Conservation (phyloP, 805 yeast species). For the Millerago galiae region DNA sequence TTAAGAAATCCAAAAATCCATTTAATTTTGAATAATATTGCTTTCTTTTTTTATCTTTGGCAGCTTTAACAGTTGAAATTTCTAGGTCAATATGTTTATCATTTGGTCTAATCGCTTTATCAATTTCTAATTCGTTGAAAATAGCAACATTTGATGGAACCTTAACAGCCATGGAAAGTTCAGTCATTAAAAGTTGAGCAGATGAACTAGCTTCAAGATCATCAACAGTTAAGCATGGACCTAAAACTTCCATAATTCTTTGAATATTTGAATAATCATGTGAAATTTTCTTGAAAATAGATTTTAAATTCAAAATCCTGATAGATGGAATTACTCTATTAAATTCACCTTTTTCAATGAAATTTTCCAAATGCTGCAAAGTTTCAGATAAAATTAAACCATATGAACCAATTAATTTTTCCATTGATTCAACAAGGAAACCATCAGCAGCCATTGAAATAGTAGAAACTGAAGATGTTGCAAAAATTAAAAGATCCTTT, state of each 20-base stretch:
- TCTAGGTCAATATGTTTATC: slow-evolving; percentile 52
- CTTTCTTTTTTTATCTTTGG: slow-evolving; percentile 53
- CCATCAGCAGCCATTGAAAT: slow-evolving; percentile 67
- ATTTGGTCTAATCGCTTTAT: slow-evolving; percentile 50
- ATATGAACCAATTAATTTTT: slow-evolving; percentile 62
- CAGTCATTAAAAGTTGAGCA: slow-evolving; percentile 47
- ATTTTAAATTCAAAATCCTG: slow-evolving; percentile 47
- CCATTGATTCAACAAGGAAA: slow-evolving; percentile 61
- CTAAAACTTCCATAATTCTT: slow-evolving; percentile 41
- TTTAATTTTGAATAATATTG: slow-evolving; percentile 34
- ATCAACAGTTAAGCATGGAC: slow-evolving; percentile 50
- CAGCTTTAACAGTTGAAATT: slow-evolving; percentile 51
- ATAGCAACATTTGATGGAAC: slow-evolving; percentile 51
- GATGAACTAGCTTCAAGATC: slow-evolving; percentile 45
- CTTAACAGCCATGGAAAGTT: slow-evolving; percentile 33
- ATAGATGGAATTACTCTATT: slow-evolving; percentile 61
- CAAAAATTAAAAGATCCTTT: slow-evolving; percentile 54
- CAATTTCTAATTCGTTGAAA: slow-evolving; percentile 34
- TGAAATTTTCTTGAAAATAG: slow-evolving; percentile 51
- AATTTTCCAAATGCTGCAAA: slow-evolving; percentile 41
- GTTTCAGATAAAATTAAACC: slow-evolving; percentile 44
- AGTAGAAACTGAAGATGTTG: slow-evolving; percentile 65
- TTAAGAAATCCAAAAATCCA: slow-evolving; percentile 34
- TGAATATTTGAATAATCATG: slow-evolving; percentile 50
- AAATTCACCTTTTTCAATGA: slow-evolving; percentile 42